Evolutionary conservation across 306 rosid species (phyloP).

Genomic region (Sicyos edulis): DNA sequence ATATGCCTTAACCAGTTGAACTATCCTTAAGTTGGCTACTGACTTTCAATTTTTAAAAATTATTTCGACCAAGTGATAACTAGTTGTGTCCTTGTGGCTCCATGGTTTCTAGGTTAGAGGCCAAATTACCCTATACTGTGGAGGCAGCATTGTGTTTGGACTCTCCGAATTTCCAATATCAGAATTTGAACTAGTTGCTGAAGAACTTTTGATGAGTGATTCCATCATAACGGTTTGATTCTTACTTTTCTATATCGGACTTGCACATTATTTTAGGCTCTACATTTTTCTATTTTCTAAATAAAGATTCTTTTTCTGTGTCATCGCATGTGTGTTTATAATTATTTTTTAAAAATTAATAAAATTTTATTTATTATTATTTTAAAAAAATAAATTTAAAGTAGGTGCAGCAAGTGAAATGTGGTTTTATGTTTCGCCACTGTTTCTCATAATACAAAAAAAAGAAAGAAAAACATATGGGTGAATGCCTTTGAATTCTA

Average conservation of each 20-base stretch:
- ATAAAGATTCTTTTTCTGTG: neutral
- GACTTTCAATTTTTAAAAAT: neutral
- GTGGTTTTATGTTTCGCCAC: neutral
- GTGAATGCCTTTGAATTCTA: neutral
- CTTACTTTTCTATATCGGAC: neutral
- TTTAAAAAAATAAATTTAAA: no score
- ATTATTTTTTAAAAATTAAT: no score
- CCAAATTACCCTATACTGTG: conserved; percentile 74
- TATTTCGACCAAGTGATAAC: neutral
- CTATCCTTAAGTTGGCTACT: neutral
- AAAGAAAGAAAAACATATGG: no score
- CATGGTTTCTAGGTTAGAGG: conserved; percentile 84
- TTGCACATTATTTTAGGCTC: neutral
- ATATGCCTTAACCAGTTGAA: neutral
- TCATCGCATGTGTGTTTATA: neutral
- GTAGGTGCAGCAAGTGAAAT: neutral
- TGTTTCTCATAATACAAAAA: neutral
- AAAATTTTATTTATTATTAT: neutral
- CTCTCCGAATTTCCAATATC: conserved; percentile 82
- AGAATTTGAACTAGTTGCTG: conserved; percentile 97
- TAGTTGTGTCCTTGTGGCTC: neutral
- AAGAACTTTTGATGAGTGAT: conserved; percentile 97
- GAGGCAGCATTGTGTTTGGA: conserved; percentile 92
- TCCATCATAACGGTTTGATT: conserved; percentile 64
- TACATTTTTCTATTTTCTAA: neutral